These are phyloP conservation scores for Cichorium intybus DNA, from an alignment of 140 eudicot genomes.

Conservation along the genomic window DNA sequence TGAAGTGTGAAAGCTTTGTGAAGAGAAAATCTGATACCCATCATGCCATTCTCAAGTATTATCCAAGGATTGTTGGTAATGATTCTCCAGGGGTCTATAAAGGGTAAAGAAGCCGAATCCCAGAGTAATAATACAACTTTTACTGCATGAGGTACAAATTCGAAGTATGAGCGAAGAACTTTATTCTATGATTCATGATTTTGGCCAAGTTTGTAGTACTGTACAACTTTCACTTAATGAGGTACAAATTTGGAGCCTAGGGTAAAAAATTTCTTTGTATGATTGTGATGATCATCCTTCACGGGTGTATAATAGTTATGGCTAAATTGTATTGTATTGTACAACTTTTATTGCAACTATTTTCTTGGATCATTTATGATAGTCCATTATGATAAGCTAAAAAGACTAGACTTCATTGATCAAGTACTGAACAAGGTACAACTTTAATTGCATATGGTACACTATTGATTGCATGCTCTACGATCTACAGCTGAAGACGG, in stretches of 20 bases:
- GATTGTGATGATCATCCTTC: background rate
- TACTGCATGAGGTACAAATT: constrained; percentile 5
- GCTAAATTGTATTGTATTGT: background rate
- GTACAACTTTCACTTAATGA: background rate
- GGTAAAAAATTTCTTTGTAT: background rate
- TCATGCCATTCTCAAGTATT: constrained; percentile 15
- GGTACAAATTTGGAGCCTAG: constrained; percentile 6
- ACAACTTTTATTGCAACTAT: background rate
- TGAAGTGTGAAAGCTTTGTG: constrained; percentile 23
- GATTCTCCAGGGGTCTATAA: constrained; percentile 13
- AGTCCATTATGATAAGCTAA: background rate
- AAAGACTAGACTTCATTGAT: background rate
- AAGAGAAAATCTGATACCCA: constrained; percentile 7
- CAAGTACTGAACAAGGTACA: background rate
- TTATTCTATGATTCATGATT: background rate
- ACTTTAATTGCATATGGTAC: background rate
- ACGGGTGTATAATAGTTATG: constrained; percentile 11
- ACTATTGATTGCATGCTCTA: background rate
- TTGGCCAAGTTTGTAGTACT: background rate
- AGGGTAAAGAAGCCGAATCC: background rate
- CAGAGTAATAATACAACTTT: background rate
- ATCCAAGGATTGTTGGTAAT: background rate
- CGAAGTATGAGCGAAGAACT: background rate
- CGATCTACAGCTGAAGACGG: constrained; percentile 8
- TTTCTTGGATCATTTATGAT: background rate